Conservation (phyloP, 306 rosid genomes). For the Cotoneaster glaucophyllus region DNA sequence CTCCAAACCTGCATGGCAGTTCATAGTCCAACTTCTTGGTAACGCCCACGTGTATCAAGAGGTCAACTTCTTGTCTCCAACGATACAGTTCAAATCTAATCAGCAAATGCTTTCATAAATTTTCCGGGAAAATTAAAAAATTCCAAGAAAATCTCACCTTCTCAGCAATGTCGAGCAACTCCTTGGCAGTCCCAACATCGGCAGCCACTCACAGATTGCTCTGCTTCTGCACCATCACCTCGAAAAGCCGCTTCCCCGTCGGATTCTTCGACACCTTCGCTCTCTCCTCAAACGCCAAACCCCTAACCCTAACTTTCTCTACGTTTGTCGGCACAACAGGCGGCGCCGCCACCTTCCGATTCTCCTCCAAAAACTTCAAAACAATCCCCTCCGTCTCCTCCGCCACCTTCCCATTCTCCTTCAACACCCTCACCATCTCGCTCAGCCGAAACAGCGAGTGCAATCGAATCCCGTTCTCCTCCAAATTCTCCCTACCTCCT, state of each 20-base stretch:
- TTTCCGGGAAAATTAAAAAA: background rate
- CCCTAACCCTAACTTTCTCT: constrained; percentile 30
- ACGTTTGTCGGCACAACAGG: constrained; percentile 33
- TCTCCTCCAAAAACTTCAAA: constrained; percentile 59
- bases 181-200: constrained; percentile 76
- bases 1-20: background rate
- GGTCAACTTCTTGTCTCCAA: background rate
- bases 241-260: constrained; percentile 70
- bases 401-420: constrained; percentile 63
- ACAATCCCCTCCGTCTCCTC: constrained; percentile 58
- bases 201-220: constrained; percentile 86
- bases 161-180: constrained; percentile 77
- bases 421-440: constrained; percentile 76
- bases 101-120: background rate
- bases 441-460: constrained; percentile 57
- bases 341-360: constrained; percentile 56
- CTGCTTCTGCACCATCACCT: constrained; percentile 73
- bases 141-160: constrained; percentile 36
- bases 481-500: constrained; percentile 83
- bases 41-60: background rate
- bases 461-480: constrained; percentile 58
- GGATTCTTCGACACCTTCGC: constrained; percentile 68
- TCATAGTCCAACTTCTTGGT: background rate
- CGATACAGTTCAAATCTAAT: background rate
- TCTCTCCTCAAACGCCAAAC: constrained; percentile 56